These are phyloP conservation scores for Oenanthe sinensis DNA, from an alignment of 129 eudicot species.

Conservation along the genomic window DNA sequence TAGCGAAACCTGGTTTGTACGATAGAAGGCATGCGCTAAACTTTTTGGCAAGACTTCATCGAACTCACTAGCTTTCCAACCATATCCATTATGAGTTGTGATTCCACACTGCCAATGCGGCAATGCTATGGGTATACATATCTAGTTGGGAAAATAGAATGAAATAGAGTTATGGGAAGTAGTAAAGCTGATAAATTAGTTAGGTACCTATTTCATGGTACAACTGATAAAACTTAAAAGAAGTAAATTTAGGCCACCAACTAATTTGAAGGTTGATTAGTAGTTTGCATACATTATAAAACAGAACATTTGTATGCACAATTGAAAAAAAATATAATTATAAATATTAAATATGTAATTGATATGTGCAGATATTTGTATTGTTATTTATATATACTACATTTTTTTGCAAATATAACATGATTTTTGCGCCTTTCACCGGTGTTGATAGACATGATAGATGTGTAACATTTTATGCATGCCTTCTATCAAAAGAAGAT, in stretches of 20 bases:
- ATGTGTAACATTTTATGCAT: no score
- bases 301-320: no score
- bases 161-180: neutral
- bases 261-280: neutral
- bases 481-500: no score
- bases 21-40: constrained; percentile 42
- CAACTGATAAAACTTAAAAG: constrained; percentile 4
- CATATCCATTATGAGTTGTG: constrained; percentile 56
- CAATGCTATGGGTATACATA: constrained; percentile 63
- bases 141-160: constrained; percentile 15
- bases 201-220: neutral
- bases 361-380: no score
- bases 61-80: constrained; percentile 40
- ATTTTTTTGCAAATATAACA: no score
- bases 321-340: no score
- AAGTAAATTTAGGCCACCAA: neutral
- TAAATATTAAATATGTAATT: no score
- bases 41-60: constrained; percentile 39
- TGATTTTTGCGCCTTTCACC: no score
- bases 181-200: neutral
- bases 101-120: constrained; percentile 85
- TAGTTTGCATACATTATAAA: no score
- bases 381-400: no score
- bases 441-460: no score
- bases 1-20: constrained; percentile 52